A percentile compares a stretch with the other conserved stretches of the same genome.
Conservation (phyloP, 2,329 filamentous ascomycete species). For the Gaeumannomyces sp. region DNA sequence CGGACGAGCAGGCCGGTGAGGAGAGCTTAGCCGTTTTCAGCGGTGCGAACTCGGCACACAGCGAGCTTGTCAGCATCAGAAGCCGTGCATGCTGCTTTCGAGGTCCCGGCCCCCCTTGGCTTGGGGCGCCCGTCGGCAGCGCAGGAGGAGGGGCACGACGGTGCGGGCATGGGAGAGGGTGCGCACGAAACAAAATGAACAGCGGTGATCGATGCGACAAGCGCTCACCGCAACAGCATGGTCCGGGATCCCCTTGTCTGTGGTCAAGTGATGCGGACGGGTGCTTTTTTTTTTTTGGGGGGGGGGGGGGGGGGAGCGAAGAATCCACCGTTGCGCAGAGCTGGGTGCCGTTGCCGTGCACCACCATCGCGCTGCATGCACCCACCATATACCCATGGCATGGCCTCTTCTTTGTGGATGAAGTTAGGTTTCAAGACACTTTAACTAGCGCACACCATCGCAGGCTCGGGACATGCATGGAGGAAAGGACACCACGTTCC, state of each 20-base stretch:
- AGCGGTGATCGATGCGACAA: neutral
- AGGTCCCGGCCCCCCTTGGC: no score
- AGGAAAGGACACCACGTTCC: no score
- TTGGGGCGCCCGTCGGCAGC: no score
- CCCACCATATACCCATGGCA: neutral
- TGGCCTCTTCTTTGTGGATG: neutral
- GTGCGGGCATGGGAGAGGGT: neutral
- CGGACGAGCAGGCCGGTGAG: neutral
- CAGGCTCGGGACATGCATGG: neutral
- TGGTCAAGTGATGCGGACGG: neutral
- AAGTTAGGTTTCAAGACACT: neutral
- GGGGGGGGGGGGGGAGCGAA: neutral
- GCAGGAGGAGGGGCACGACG: neutral
- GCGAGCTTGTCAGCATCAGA: no score
- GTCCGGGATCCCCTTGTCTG: neutral
- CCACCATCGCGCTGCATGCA: neutral
- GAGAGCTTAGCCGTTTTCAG: no score
- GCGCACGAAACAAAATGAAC: neutral
- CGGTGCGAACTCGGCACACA: no score
- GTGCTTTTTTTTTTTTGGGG: neutral
- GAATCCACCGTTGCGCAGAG: neutral
- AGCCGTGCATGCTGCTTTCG: no score
- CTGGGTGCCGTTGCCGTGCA: conserved; percentile 1
- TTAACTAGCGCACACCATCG: neutral
- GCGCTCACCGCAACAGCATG: neutral